phyloP scores from a whole-genome alignment of 78 protist species.

The Pelomyxa schiedti region DNA sequence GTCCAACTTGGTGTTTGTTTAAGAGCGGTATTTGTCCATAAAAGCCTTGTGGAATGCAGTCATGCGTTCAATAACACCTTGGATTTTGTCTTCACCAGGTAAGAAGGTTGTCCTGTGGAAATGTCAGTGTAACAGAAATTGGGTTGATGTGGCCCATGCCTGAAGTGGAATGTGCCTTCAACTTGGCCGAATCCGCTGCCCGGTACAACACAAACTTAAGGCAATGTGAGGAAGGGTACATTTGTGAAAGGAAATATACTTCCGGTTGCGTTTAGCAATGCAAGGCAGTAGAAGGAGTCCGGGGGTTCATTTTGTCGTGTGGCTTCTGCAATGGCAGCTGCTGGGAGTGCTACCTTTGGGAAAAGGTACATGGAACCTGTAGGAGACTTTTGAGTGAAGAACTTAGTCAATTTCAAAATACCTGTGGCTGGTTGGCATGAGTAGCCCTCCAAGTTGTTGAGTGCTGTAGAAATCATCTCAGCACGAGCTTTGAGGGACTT shows the following conservation, averaged over 20 bases:
- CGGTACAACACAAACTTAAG: slow-evolving; percentile 81
- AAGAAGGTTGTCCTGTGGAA: slow-evolving; percentile 97
- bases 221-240: background rate
- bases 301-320: slow-evolving; percentile 53
- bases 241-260: background rate
- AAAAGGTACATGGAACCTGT: slow-evolving; percentile 95
- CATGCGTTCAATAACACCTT: slow-evolving; percentile 46
- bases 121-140: too few species aligned
- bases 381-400: too few species aligned
- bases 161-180: slow-evolving; percentile 93
- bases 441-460: slow-evolving; percentile 74
- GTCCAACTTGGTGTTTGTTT: too few species aligned
- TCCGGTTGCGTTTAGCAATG: slow-evolving; percentile 86
- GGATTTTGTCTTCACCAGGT: slow-evolving; percentile 90
- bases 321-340: slow-evolving; percentile 75
- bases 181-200: slow-evolving; percentile 95
- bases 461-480: slow-evolving; percentile 21
- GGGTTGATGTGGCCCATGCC: too few species aligned
- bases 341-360: slow-evolving; percentile 88
- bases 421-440: slow-evolving; percentile 53
- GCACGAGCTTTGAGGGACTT: slow-evolving; percentile 64
- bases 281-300: slow-evolving; percentile 83
- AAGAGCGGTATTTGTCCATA: slow-evolving; percentile 67
- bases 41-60: slow-evolving; percentile 59
- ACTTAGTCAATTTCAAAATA: too few species aligned